Evolutionary conservation across 2,329 filamentous ascomycete genomes (phyloP).

Genomic region (Colletotrichum euphorbiae): DNA sequence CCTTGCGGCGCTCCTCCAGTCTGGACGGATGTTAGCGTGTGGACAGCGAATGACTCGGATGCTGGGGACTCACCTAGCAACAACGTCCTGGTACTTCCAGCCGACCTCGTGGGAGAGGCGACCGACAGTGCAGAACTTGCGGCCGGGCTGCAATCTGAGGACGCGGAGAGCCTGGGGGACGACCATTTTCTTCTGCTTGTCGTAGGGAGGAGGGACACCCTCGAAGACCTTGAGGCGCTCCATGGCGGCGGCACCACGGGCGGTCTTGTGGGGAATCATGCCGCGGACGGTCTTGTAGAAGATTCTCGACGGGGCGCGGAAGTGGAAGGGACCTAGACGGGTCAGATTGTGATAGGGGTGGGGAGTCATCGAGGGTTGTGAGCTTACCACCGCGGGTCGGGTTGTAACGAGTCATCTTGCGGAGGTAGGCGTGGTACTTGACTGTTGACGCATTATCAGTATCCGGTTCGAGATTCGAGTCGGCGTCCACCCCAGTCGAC

Average conservation of each 20-base stretch:
- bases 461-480: slow-evolving; percentile 29
- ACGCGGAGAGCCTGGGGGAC: slow-evolving; percentile 98
- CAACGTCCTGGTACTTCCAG: slow-evolving; percentile 99
- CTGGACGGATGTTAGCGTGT: slow-evolving; percentile 59
- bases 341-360: slow-evolving; percentile 48
- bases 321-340: slow-evolving; percentile 92
- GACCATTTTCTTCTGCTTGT: slow-evolving; percentile 99
- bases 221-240: slow-evolving; percentile 99
- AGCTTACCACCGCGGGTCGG: slow-evolving; percentile 94
- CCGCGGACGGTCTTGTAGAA: slow-evolving; percentile 99
- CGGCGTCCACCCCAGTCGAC: slow-evolving; percentile 12
- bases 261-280: slow-evolving; percentile 99
- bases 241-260: slow-evolving; percentile 94
- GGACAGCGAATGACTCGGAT: background rate
- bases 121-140: slow-evolving; percentile 99
- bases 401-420: slow-evolving; percentile 99
- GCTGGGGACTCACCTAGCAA: slow-evolving; percentile 84
- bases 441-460: slow-evolving; percentile 75
- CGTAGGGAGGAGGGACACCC: slow-evolving; percentile 98
- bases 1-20: slow-evolving; percentile 99
- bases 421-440: slow-evolving; percentile 99
- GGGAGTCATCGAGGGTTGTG: slow-evolving; percentile 31
- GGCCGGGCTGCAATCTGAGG: slow-evolving; percentile 95
- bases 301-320: slow-evolving; percentile 98
- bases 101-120: slow-evolving; percentile 98